phyloP scores from a whole-genome alignment of 495 filamentous ascomycete species.

The Paragyromitra xinjiangensis region DNA sequence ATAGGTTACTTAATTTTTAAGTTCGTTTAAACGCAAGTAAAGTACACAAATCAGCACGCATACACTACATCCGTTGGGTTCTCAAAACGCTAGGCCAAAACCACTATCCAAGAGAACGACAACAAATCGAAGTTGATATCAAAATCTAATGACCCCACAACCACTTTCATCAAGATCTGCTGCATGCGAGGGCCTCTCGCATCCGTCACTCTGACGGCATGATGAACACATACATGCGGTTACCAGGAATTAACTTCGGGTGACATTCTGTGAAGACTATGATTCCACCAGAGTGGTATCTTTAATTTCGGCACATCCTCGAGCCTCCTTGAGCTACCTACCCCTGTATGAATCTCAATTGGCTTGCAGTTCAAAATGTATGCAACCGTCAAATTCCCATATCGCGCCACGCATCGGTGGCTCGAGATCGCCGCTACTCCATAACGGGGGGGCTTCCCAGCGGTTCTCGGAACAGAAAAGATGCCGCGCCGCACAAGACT shows the following conservation, averaged over 20 bases:
- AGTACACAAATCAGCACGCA: not conserved
- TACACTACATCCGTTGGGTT: not conserved
- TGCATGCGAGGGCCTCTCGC: not conserved
- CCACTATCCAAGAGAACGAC: not conserved
- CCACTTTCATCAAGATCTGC: not conserved
- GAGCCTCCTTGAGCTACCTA: not conserved
- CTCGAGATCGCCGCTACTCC: not conserved
- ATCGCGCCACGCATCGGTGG: not conserved
- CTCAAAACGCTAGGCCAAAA: not conserved
- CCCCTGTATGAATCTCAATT: not conserved
- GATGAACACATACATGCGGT: not conserved
- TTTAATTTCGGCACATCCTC: slow-evolving; percentile 13
- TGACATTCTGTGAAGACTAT: slow-evolving; percentile 3
- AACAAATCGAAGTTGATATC: not conserved
- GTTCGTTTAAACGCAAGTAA: not conserved
- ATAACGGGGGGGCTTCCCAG: not conserved
- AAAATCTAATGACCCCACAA: not conserved
- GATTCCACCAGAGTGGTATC: not conserved
- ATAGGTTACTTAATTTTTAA: slow-evolving; percentile 8
- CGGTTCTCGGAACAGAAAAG: slow-evolving; percentile 21
- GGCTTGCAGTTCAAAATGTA: not conserved
- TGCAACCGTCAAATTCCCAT: not conserved
- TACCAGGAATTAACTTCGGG: not conserved
- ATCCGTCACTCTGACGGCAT: not conserved
- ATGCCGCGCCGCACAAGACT: slow-evolving; percentile 14